Base-by-base conservation (phyloP, 768 basidiomycete genomes). In the Suillus tomentosus region DNA sequence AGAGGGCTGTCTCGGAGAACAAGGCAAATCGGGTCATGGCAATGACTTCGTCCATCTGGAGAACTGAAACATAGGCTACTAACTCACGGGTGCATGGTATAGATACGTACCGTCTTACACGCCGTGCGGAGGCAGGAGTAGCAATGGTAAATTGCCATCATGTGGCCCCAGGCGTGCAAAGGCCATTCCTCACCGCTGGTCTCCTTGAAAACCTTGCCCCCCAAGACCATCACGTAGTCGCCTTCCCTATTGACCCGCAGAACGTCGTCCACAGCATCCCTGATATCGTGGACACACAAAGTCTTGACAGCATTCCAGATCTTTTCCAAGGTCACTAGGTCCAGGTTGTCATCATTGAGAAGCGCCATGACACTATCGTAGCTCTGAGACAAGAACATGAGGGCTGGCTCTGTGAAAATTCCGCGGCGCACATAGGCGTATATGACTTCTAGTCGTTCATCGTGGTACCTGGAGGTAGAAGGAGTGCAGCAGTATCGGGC, bases 361-460 rank as follows among this genome's bases (percentile, higher is more conserved):
- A 80, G 64, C 14, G 68, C 67, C 66, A 65, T 64, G 50, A 74
- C 76, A 53, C 66, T 69, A 14, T 67, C 63, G 58, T 79, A 79
- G 63, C 66, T 73, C 61, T 78, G 77, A 3, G 79, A 72, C 43
- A 75, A 68, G 55, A 78, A 70, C 73, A 78, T 78, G n/a, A 80
- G 74, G 27, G 73, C 71, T 56, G 76, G 67, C 62, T 80, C 77
- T 36, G 71, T 76, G 64, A 74, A 78, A 37, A 80, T 70, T 24
- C 73, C 78, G 19, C 79, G 73, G 15, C 77, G 77, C 55, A 80
- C 71, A 61, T 73, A 79, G 31, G 79, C 77, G 61, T 68, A 69
- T 60, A 80, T 74, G 62, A 79, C 67, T 22, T 71, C 65, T 31
- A 77, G 40, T 59, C 77, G 76, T 66, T 80, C 79, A n/a, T 47